Evolutionary conservation across 352 stramenopile species (phyloP).

Genomic region (Pythium guiyangense): DNA sequence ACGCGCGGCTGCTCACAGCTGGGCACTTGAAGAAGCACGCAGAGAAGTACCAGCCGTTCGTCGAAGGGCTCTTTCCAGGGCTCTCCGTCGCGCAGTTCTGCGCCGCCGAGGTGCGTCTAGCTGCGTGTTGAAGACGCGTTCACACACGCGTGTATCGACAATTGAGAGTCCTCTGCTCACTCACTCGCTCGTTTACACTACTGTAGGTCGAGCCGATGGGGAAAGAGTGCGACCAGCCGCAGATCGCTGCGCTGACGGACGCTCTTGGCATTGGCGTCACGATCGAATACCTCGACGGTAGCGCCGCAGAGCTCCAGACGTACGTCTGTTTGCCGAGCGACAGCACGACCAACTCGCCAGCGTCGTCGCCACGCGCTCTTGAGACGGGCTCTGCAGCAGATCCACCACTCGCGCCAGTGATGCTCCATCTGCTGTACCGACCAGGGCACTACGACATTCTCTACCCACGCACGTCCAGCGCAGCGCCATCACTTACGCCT

Average conservation of each 20-base stretch:
- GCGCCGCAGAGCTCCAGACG: slow-evolving; percentile 45
- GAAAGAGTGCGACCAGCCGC: slow-evolving; percentile 91
- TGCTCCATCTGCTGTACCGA: slow-evolving; percentile 89
- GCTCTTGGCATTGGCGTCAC: slow-evolving; percentile 84
- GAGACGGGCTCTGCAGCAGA: background rate
- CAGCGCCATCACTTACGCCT: background rate
- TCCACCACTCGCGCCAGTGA: slow-evolving; percentile 16
- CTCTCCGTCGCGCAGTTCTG: slow-evolving; percentile 85
- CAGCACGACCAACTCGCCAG: background rate
- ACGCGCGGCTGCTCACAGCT: slow-evolving; percentile 78
- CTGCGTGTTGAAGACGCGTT: background rate
- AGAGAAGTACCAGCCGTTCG: slow-evolving; percentile 88
- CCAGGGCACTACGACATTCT: slow-evolving; percentile 95
- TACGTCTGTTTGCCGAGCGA: slow-evolving; percentile 49
- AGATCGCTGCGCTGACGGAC: slow-evolving; percentile 91
- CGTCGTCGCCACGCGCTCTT: background rate
- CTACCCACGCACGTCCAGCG: slow-evolving; percentile 45
- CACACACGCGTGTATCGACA: background rate
- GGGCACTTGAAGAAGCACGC: slow-evolving; percentile 86
- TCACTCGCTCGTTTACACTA: background rate
- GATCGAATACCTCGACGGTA: slow-evolving; percentile 94
- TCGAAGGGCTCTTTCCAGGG: slow-evolving; percentile 79
- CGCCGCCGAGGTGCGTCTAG: slow-evolving; percentile 41
- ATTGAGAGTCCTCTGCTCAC: background rate
- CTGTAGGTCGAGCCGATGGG: slow-evolving; percentile 93